Evolutionary conservation across 805 yeast species (phyloP), one percentile per base, ranked within the genome.

Genomic region (Candida hungchunana): DNA sequence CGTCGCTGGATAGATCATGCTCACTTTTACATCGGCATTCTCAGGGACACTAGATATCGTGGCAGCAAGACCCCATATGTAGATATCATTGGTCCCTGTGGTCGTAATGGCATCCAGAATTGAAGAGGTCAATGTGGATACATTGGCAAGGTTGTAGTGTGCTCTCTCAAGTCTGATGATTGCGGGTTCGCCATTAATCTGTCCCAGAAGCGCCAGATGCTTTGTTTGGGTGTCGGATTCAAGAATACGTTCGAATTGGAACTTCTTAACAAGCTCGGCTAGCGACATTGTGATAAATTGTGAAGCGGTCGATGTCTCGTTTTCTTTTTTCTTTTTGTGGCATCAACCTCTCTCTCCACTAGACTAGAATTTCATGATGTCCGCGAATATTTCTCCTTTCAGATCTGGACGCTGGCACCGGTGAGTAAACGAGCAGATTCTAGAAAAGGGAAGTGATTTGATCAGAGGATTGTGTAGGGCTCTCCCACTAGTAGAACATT

Each of bases 1-100:
- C 0, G 96, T 82, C 1, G 97, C 97, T 2, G 98, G 98, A 56
- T 75, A 87, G 18, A 90, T 79, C 37, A 90, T 48, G 47, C 82
- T 87, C 37, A 86, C 49, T 52, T 89, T 88, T 12, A 80, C 79
- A 1, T 77, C 70, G 1, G 94, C 85, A 5, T 48, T 48, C 0
- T 48, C 45, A 0, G 62, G 64, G n/a, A 76, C 41, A 31, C 69
- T 64, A 43, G 75, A 80, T 4, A 48, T 47, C 27, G 82, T 45
- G 1, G 71, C 57, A 1, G 75, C 74, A 30, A 73, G 57, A 11
- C 86, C 85, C 97, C 97, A 90, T 43, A 71, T 71, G 53, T 90
- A 90, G 1, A 89, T 78, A 49, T 87, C 97, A 56, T 90, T 93
- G 12, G 63, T 56, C n/a, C 84, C 79, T 14, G 79, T 67, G 18